Percentiles rank a stretch among this genome's conserved stretches.
Evolutionary conservation across 805 yeast genomes (phyloP).

Genomic region (Maudiozyma turicensis): DNA sequence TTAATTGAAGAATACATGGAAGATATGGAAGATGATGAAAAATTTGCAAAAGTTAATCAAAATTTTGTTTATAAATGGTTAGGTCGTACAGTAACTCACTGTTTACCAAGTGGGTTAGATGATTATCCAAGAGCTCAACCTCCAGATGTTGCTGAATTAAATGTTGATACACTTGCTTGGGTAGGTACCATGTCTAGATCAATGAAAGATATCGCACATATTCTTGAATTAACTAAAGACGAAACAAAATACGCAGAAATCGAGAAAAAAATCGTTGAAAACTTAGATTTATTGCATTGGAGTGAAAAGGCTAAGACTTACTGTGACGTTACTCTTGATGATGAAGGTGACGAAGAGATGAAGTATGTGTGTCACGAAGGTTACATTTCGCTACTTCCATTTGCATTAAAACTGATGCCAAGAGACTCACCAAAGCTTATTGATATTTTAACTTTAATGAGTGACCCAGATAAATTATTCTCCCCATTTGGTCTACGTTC

Average conservation of each 20-base stretch:
- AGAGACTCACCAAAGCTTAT: constrained; percentile 38
- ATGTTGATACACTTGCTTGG: constrained; percentile 88
- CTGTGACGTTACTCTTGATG: constrained; percentile 78
- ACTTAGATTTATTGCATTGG: constrained; percentile 78
- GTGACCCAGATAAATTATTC: constrained; percentile 70
- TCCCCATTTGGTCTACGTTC: constrained; percentile 73
- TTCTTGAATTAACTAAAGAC: constrained; percentile 53
- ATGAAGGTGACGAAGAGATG: constrained; percentile 44
- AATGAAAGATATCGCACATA: constrained; percentile 60
- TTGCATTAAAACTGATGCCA: constrained; percentile 58
- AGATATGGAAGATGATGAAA: constrained; percentile 18
- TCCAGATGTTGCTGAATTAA: constrained; percentile 81
- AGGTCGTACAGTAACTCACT: constrained; percentile 77
- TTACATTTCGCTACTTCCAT: constrained; percentile 79
- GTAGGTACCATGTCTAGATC: constrained; percentile 85
- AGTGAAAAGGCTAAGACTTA: constrained; percentile 51
- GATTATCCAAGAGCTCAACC: constrained; percentile 83
- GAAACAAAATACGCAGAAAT: constrained; percentile 41
- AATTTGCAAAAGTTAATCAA: constrained; percentile 33
- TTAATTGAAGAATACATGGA: constrained; percentile 56
- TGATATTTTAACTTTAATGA: constrained; percentile 45
- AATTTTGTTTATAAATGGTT: constrained; percentile 83
- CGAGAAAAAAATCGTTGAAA: constrained; percentile 47
- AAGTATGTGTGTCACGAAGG: constrained; percentile 77
- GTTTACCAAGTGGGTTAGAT: constrained; percentile 88